Evolutionary conservation across 2,329 filamentous ascomycete species (phyloP).

Genomic region (Colletotrichum sp.): DNA sequence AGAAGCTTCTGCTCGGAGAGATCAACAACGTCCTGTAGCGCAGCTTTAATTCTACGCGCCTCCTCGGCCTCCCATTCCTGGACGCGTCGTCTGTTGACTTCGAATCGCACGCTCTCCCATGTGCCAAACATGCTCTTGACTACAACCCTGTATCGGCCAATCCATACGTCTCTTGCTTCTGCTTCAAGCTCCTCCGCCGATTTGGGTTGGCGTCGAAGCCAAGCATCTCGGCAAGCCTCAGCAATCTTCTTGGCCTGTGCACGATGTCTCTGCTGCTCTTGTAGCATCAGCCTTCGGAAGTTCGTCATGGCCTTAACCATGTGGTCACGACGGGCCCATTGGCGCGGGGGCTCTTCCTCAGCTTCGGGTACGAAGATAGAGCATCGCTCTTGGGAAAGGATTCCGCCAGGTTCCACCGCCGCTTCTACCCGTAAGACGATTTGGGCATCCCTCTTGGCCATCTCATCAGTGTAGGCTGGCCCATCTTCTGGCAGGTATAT

Average conservation of each 20-base stretch:
- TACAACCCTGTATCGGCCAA: conserved; percentile 74
- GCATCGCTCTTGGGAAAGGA: conserved; percentile 74
- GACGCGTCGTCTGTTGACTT: conserved; percentile 65
- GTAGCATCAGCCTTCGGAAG: conserved; percentile 79
- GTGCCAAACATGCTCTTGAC: conserved; percentile 61
- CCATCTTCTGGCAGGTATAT: conserved; percentile 61
- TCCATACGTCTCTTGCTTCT: conserved; percentile 74
- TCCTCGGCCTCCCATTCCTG: conserved; percentile 70
- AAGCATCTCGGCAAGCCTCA: conserved; percentile 77
- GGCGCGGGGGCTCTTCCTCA: conserved; percentile 73
- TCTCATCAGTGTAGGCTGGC: conserved; percentile 62
- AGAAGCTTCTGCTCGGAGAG: conserved; percentile 73
- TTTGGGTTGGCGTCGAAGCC: conserved; percentile 76
- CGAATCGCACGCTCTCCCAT: conserved; percentile 68
- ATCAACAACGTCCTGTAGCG: conserved; percentile 75
- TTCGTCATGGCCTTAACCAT: conserved; percentile 79
- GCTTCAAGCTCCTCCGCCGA: conserved; percentile 81
- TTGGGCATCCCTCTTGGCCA: conserved; percentile 71
- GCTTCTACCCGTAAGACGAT: conserved; percentile 73
- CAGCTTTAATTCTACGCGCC: conserved; percentile 68
- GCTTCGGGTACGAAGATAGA: conserved; percentile 76
- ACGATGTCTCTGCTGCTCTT: conserved; percentile 80
- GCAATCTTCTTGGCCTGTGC: conserved; percentile 81
- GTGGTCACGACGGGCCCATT: conserved; percentile 90
- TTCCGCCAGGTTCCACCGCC: conserved; percentile 76